phyloP scores from a whole-genome alignment of 768 basidiomycete genomes.

The Termitomyces sp. region DNA sequence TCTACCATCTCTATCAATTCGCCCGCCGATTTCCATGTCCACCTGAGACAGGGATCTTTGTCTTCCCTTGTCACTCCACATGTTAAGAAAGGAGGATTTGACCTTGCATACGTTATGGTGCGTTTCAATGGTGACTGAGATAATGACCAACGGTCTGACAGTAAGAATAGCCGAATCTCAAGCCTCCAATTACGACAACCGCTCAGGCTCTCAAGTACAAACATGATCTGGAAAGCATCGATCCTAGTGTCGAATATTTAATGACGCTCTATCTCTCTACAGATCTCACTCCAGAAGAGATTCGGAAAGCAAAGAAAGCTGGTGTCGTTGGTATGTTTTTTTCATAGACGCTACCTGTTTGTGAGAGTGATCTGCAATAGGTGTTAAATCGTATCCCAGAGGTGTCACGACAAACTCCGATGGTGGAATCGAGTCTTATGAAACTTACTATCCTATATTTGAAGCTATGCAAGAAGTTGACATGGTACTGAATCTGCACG shows the following conservation, averaged over 20 bases:
- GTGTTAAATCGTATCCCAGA: conserved; percentile 95
- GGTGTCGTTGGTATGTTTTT: conserved; percentile 64
- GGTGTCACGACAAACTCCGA: conserved; percentile 98
- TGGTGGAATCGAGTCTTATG: conserved; percentile 94
- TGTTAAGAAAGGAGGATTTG: conserved; percentile 85
- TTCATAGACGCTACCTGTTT: conserved; percentile 15
- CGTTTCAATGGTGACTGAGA: conserved; percentile 11
- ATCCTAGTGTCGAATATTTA: conserved; percentile 78
- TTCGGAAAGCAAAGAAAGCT: conserved; percentile 79
- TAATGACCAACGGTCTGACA: conserved; percentile 1
- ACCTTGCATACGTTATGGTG: conserved; percentile 96
- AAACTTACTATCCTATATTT: conserved; percentile 90
- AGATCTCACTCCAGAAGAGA: conserved; percentile 85
- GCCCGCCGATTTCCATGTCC: conserved; percentile 95
- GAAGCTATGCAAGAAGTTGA: conserved; percentile 89
- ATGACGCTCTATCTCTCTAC: conserved; percentile 97
- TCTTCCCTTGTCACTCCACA: conserved; percentile 85
- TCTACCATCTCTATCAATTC: conserved; percentile 42
- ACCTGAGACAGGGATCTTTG: conserved; percentile 85
- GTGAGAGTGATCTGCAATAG: conserved; percentile 17
- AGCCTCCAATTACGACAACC: conserved; percentile 82
- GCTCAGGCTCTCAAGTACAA: conserved; percentile 81
- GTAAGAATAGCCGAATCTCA: conserved; percentile 76
- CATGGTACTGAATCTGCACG: conserved; percentile 96
- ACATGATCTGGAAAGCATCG: conserved; percentile 66